These are phyloP conservation scores for Scytalidium lignicola DNA, from an alignment of 2,329 filamentous ascomycete genomes.

Conservation along the genomic window DNA sequence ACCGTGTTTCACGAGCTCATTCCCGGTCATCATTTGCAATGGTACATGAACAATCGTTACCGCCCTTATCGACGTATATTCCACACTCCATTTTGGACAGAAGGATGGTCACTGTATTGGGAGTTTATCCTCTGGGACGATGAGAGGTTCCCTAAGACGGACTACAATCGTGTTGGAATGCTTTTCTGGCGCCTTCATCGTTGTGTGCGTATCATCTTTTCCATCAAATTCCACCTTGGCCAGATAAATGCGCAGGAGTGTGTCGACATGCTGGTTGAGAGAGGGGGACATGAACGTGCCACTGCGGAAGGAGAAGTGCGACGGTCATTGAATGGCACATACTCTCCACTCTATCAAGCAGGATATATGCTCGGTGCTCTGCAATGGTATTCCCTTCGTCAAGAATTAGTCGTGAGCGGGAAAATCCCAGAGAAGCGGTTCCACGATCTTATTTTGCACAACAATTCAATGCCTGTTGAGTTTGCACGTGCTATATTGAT, in stretches of 20 bases:
- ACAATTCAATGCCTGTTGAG: constrained; percentile 51
- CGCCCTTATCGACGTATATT: constrained; percentile 48
- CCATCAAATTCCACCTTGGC: constrained; percentile 52
- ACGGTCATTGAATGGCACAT: constrained; percentile 49
- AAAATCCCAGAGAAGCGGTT: constrained; percentile 46
- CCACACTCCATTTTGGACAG: constrained; percentile 52
- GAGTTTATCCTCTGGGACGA: constrained; percentile 53
- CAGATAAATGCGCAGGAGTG: constrained; percentile 48
- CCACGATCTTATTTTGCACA: constrained; percentile 46
- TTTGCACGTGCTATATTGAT: constrained; percentile 44
- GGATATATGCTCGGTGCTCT: constrained; percentile 56
- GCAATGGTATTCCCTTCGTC: constrained; percentile 46
- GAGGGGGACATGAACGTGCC: constrained; percentile 53
- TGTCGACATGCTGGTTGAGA: constrained; percentile 50
- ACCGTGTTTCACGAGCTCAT: constrained; percentile 60
- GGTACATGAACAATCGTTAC: constrained; percentile 41
- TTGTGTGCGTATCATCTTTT: constrained; percentile 54
- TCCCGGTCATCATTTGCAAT: constrained; percentile 52
- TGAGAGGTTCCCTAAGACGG: constrained; percentile 42
- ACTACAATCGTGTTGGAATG: constrained; percentile 51
- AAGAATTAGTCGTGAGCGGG: constrained; percentile 38
- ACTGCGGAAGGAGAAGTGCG: constrained; percentile 58
- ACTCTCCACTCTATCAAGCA: constrained; percentile 53
- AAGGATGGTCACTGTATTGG: constrained; percentile 60
- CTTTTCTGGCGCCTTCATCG: constrained; percentile 61